These are phyloP conservation scores for Colletotrichum navitas DNA, from an alignment of 2,329 filamentous ascomycete genomes.

Conservation along the genomic window DNA sequence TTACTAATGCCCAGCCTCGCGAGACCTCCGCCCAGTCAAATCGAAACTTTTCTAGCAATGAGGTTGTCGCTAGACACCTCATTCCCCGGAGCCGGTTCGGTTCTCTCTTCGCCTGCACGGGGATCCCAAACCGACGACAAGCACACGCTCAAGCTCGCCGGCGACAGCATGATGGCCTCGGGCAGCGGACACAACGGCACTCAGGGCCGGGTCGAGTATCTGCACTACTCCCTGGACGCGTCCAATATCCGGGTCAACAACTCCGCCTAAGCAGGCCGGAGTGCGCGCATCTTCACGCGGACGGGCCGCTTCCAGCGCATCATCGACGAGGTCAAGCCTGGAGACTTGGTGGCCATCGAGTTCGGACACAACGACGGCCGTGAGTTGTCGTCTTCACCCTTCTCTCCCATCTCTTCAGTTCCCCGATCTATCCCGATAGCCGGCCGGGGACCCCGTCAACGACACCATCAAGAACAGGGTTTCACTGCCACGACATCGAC, in stretches of 20 bases:
- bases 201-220: conserved; percentile 73
- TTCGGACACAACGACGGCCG: conserved; percentile 80
- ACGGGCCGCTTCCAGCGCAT: conserved; percentile 72
- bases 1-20: too few relatives aligned
- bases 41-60: too few relatives aligned
- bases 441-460: conserved; percentile 45
- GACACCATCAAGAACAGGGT: conserved; percentile 70
- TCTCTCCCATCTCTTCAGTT: rapidly evolving
- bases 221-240: too few relatives aligned
- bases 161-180: too few relatives aligned
- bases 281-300: too few relatives aligned
- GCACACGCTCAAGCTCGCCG: too few relatives aligned
- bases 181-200: conserved; percentile 55
- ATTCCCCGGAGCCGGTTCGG: conserved; percentile 9
- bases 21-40: too few relatives aligned
- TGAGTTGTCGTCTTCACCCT: conserved; percentile 45
- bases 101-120: conserved; percentile 16
- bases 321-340: conserved; percentile 62
- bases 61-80: too few relatives aligned
- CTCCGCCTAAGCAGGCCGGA: too few relatives aligned
- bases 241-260: too few relatives aligned
- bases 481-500: too few relatives aligned
- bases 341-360: conserved; percentile 77
- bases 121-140: too few relatives aligned
- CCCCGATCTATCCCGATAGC: background rate